Conservation (phyloP, 441 rosid genomes). For the Arabidopsis hybrid region DNA sequence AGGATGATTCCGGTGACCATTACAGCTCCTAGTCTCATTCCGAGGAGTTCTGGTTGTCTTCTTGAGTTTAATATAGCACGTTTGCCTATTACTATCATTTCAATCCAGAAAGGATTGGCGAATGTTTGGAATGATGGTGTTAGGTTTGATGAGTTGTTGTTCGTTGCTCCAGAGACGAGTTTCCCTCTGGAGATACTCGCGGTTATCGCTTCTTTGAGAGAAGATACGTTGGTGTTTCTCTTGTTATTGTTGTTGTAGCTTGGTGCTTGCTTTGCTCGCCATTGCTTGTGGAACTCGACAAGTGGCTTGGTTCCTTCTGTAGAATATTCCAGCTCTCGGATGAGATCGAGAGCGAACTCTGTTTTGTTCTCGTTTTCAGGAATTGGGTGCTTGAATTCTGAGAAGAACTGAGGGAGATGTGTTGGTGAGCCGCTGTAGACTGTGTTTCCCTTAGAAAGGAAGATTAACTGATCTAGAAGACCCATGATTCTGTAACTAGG, state of each 20-base stretch:
- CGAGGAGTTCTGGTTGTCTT: constrained; percentile 79
- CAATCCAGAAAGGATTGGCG: constrained; percentile 82
- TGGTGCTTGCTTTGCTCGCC: constrained; percentile 49
- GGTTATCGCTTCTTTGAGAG: constrained; percentile 58
- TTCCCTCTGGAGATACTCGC: constrained; percentile 75
- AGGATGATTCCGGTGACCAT: constrained; percentile 74
- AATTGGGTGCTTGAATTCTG: constrained; percentile 67
- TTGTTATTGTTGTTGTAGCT: constrained; percentile 14
- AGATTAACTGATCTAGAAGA: constrained; percentile 66
- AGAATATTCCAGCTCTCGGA: constrained; percentile 69
- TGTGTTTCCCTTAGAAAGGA: constrained; percentile 67
- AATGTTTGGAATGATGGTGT: constrained; percentile 60
- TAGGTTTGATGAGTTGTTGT: constrained; percentile 48
- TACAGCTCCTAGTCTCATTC: constrained; percentile 78
- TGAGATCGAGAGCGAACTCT: constrained; percentile 74
- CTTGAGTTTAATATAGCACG: constrained; percentile 75
- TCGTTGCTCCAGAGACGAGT: constrained; percentile 65
- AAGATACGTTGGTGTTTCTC: constrained; percentile 43
- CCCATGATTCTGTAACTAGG: constrained; percentile 76
- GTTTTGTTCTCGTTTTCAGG: constrained; percentile 73
- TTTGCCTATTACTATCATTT: constrained; percentile 77
- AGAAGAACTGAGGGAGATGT: constrained; percentile 58
- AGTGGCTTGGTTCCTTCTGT: constrained; percentile 62
- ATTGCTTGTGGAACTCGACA: constrained; percentile 66
- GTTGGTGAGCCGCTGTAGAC: constrained; percentile 64